phyloP scores from a whole-genome alignment of 306 rosid genomes.

The Sindora glabra region DNA sequence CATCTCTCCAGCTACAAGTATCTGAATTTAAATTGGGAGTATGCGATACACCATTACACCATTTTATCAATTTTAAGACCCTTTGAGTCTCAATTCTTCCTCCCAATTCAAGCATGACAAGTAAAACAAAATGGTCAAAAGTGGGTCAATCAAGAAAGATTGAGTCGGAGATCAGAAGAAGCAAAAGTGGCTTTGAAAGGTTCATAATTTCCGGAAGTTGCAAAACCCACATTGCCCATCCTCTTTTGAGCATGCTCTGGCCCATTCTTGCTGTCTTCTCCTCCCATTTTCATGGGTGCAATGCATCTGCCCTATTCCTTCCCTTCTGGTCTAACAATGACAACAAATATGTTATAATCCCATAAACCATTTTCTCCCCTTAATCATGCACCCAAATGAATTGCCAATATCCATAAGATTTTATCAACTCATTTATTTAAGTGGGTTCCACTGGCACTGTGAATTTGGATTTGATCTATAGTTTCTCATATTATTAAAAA shows the following conservation, averaged over 20 bases:
- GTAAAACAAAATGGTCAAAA: conserved; percentile 49
- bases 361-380: conserved; percentile 8
- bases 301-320: conserved; percentile 47
- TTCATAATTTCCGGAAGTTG: conserved; percentile 34
- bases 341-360: conserved; percentile 19
- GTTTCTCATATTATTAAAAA: background rate
- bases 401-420: conserved; percentile 83
- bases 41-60: conserved; percentile 18
- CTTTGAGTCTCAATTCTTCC: conserved; percentile 31
- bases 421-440: conserved; percentile 26
- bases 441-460: conserved; percentile 45
- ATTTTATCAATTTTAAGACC: conserved; percentile 10
- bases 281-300: conserved; percentile 56
- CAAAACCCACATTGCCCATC: conserved; percentile 62
- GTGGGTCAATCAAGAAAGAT: conserved; percentile 52
- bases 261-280: conserved; percentile 55
- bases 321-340: conserved; percentile 21
- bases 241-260: conserved; percentile 43
- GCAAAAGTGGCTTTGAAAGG: conserved; percentile 34
- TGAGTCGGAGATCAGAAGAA: conserved; percentile 38
- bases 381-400: conserved; percentile 73
- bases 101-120: conserved; percentile 56
- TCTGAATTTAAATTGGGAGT: conserved; percentile 28
- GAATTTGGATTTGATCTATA: conserved; percentile 26
- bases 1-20: conserved; percentile 20